Evolutionary conservation across 495 filamentous ascomycete genomes (phyloP).

Genomic region (Aspergillus diversus): DNA sequence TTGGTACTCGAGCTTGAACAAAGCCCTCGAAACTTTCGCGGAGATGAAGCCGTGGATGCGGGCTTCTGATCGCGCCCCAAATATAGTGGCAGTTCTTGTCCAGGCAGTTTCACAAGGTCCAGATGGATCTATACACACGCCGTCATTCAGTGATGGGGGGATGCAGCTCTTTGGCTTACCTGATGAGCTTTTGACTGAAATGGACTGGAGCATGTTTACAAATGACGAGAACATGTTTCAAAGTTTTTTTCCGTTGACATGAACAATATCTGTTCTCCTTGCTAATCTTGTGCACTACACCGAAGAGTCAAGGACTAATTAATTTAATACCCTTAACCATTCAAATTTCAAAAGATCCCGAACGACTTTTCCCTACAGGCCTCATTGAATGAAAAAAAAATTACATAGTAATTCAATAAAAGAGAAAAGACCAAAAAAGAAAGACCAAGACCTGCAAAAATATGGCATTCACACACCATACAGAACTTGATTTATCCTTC

Average conservation of each 20-base stretch:
- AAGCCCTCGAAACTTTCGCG: constrained; percentile 12
- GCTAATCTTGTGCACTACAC: not conserved
- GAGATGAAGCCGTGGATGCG: constrained; percentile 19
- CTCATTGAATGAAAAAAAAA: too few species aligned
- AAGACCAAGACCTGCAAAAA: too few species aligned
- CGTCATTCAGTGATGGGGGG: constrained; percentile 12
- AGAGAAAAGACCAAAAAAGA: too few species aligned
- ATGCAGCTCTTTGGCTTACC: constrained; percentile 14
- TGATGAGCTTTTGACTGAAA: constrained; percentile 17
- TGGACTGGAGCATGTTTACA: constrained; percentile 15
- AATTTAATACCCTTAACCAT: not conserved
- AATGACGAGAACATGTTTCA: constrained; percentile 7
- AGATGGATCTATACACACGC: constrained; percentile 14
- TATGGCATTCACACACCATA: too few species aligned
- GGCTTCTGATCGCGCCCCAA: constrained; percentile 14
- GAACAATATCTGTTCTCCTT: constrained; percentile 1
- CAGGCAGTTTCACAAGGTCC: constrained; percentile 7
- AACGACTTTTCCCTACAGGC: too few species aligned
- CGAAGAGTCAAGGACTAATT: not conserved
- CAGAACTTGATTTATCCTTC: too few species aligned
- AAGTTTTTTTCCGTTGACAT: constrained; percentile 3
- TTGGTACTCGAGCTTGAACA: constrained; percentile 14
- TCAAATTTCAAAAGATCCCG: too few species aligned
- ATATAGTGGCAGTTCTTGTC: constrained; percentile 12
- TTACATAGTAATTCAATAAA: too few species aligned